Percentiles rank a stretch among this genome's conserved stretches.
These are phyloP conservation scores for Sporisorium exsertum DNA, from an alignment of 1,284 basidiomycete species.

Conservation along the genomic window DNA sequence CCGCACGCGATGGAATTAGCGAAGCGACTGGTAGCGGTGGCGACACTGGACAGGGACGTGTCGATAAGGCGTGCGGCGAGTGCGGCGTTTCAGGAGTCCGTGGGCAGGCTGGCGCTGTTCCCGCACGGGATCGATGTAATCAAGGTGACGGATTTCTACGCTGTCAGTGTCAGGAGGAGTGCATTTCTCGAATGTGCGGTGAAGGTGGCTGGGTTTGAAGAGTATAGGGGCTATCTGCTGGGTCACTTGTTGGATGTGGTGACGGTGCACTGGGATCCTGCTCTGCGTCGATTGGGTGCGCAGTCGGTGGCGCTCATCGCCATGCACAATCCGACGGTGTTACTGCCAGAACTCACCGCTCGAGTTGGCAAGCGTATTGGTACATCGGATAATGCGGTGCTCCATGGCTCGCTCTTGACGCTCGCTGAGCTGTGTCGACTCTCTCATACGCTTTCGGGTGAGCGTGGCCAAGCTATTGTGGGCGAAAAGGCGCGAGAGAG, in stretches of 20 bases:
- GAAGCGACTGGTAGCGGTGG: constrained; percentile 79
- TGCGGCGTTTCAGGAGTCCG: constrained; percentile 96
- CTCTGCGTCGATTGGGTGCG: constrained; percentile 84
- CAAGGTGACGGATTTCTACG: constrained; percentile 91
- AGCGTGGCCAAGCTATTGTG: constrained; percentile 53
- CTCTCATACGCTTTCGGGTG: constrained; percentile 70
- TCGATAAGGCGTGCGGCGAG: constrained; percentile 96
- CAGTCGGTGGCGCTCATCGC: constrained; percentile 80
- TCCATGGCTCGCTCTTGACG: constrained; percentile 84
- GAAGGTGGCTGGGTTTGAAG: constrained; percentile 83
- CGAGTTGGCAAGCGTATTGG: constrained; percentile 21
- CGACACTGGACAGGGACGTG: constrained; percentile 91
- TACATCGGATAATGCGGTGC: constrained; percentile 75
- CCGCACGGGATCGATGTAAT: constrained; percentile 94
- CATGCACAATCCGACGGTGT: constrained; percentile 74
- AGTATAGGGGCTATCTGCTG: constrained; percentile 80
- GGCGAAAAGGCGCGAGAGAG: constrained; percentile 7
- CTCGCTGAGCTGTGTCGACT: constrained; percentile 78
- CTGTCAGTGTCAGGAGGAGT: constrained; percentile 85
- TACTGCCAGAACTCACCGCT: constrained; percentile 73
- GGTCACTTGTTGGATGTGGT: constrained; percentile 82
- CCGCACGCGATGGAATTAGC: constrained; percentile 76
- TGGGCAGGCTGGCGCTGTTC: constrained; percentile 85
- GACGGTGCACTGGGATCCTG: constrained; percentile 87
- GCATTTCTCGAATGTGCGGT: constrained; percentile 86